These are phyloP conservation scores for Phytophthora pinifolia DNA, from an alignment of 352 stramenopile species.

Conservation along the genomic window DNA sequence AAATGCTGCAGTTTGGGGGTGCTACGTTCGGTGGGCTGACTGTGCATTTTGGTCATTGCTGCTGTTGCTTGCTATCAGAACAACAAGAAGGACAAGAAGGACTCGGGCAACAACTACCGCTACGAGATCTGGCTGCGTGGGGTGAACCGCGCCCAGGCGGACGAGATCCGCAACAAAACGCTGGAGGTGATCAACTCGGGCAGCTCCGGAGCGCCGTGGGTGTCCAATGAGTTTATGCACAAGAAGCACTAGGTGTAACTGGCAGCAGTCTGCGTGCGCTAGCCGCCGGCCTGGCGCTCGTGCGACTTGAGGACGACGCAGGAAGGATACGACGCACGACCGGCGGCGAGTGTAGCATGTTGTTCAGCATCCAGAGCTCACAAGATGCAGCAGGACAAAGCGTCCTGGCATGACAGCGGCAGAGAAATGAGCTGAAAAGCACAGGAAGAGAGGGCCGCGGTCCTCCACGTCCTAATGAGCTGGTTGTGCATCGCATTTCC, in stretches of 20 bases:
- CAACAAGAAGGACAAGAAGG: constrained; percentile 88
- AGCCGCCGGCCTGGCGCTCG: background rate
- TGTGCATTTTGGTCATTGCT: background rate
- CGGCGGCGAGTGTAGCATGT: background rate
- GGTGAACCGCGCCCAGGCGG: constrained; percentile 52
- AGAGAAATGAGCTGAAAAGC: constrained; percentile 7
- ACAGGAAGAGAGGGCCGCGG: background rate
- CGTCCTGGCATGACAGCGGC: background rate
- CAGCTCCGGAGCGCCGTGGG: constrained; percentile 47
- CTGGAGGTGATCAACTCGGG: constrained; percentile 69
- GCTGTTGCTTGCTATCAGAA: constrained; percentile 39
- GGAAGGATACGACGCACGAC: background rate
- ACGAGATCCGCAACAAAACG: constrained; percentile 76
- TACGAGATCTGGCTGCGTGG: constrained; percentile 86
- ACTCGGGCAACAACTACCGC: constrained; percentile 81
- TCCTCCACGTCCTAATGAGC: too few relatives aligned
- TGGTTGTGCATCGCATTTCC: constrained; percentile 3
- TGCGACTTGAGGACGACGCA: background rate
- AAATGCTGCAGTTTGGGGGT: background rate
- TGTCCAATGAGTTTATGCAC: constrained; percentile 69
- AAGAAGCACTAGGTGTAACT: constrained; percentile 76
- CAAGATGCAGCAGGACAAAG: background rate
- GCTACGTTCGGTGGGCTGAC: background rate
- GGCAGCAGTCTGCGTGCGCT: constrained; percentile 10
- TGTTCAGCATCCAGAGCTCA: background rate